A percentile compares a stretch with the other conserved stretches of the same genome.
phyloP scores from a whole-genome alignment of 2,329 filamentous ascomycete species.

The Pseudogymnoascus verrucosus region DNA sequence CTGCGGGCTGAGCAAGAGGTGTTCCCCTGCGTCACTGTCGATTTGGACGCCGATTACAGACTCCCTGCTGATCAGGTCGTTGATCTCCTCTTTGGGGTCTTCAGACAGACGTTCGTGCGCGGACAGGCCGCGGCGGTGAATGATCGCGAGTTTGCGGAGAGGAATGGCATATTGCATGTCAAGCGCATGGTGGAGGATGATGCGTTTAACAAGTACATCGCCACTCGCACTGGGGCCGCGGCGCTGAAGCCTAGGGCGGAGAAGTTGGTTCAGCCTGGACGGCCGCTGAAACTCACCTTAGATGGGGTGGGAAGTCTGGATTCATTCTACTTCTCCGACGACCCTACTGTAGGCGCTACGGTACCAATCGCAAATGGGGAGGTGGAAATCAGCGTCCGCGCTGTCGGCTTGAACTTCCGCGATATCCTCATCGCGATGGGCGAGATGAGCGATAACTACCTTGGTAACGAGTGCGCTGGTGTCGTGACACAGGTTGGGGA shows the following conservation, averaged over 20 bases:
- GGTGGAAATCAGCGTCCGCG: conserved; percentile 26
- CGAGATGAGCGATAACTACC: conserved; percentile 23
- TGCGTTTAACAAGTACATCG: conserved; percentile 16
- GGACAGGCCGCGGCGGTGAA: conserved; percentile 2
- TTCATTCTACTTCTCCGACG: conserved; percentile 22
- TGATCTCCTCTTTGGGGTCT: conserved; percentile 15
- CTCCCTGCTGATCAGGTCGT: conserved; percentile 28
- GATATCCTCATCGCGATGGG: conserved; percentile 32
- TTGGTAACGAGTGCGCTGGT: conserved; percentile 30
- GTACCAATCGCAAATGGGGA: conserved; percentile 12
- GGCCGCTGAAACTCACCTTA: conserved; percentile 21
- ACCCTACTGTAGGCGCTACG: conserved; percentile 16
- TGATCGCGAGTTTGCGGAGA: conserved; percentile 27
- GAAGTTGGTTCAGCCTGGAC: conserved; percentile 13
- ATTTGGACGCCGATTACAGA: conserved; percentile 19
- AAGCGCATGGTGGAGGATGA: conserved; percentile 24
- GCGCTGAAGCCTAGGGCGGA: neutral
- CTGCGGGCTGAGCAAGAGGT: conserved; percentile 1
- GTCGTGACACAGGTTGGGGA: conserved; percentile 26
- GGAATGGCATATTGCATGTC: conserved; percentile 22
- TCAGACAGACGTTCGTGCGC: conserved; percentile 15
- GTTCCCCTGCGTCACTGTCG: conserved; percentile 21
- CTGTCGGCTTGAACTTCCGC: conserved; percentile 29
- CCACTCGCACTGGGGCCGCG: neutral
- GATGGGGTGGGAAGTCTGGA: conserved; percentile 22